Percentiles rank a stretch among this genome's conserved stretches.
Evolutionary conservation across 1,284 basidiomycete species (phyloP).

Genomic region (Meira miltonrushii): DNA sequence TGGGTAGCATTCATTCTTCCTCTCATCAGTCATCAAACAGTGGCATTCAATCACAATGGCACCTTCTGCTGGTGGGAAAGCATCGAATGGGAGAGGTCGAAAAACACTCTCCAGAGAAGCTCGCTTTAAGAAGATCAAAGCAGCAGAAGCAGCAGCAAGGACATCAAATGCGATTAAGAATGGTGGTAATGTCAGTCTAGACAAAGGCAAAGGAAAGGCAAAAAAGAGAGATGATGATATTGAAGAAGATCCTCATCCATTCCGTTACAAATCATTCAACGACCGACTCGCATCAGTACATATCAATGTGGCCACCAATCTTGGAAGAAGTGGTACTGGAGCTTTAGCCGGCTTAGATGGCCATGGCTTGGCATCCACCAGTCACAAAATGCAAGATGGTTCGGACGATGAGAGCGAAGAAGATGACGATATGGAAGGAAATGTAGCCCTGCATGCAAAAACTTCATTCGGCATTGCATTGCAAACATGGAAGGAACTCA

Average conservation of each 20-base stretch:
- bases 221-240: constrained; percentile 7
- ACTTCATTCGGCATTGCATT: constrained; percentile 40
- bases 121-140: constrained; percentile 3
- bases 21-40: too few relatives aligned
- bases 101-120: background rate
- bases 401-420: constrained; percentile 10
- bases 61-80: background rate
- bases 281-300: constrained; percentile 47
- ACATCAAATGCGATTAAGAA: background rate
- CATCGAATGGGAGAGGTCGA: background rate
- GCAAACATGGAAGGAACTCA: constrained; percentile 47
- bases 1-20: too few relatives aligned
- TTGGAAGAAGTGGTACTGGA: constrained; percentile 21
- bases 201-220: constrained; percentile 16
- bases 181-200: too few relatives aligned
- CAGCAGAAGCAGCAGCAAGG: constrained; percentile 3
- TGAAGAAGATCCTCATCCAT: constrained; percentile 17
- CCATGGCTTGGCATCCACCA: constrained; percentile 19
- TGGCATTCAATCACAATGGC: constrained; percentile 2
- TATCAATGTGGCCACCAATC: constrained; percentile 32
- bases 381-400: constrained; percentile 12
- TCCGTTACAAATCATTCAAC: constrained; percentile 50
- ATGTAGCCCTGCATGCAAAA: constrained; percentile 25
- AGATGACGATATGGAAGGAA: constrained; percentile 22
- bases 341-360: constrained; percentile 35